Conservation (phyloP, 2,329 filamentous ascomycete genomes). For the Fusarium musae region DNA sequence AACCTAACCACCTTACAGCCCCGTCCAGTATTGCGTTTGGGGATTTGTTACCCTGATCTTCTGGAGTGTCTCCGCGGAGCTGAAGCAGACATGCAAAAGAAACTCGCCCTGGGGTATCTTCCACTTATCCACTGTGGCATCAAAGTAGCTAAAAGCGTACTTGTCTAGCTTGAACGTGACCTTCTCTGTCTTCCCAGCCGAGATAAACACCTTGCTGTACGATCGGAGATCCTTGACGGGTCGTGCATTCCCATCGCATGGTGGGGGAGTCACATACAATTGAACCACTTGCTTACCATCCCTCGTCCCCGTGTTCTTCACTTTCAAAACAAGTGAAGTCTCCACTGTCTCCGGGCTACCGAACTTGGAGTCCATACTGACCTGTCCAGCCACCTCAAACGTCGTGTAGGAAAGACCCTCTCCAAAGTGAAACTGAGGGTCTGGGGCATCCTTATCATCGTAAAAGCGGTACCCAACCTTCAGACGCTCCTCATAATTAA, state of each 20-base stretch:
- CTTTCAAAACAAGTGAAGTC: neutral
- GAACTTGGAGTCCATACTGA: accelerated
- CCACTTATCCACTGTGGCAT: neutral
- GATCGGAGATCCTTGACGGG: neutral
- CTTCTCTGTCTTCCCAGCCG: accelerated
- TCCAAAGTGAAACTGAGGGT: conserved; percentile 3
- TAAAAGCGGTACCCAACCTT: conserved; percentile 8
- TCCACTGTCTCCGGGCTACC: accelerated
- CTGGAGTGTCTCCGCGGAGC: neutral
- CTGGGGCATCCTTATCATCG: neutral
- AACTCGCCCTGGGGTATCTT: neutral
- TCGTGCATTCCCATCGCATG: neutral
- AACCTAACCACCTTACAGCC: neutral
- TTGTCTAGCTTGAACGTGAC: neutral
- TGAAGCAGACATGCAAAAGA: neutral
- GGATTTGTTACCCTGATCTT: neutral
- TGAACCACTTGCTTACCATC: conserved; percentile 1
- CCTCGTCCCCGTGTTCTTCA: neutral
- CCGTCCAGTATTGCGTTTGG: neutral
- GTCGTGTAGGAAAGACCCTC: neutral
- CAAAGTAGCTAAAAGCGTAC: conserved; percentile 13
- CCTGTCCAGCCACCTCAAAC: neutral
- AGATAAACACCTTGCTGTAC: neutral
- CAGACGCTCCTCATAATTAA: neutral
- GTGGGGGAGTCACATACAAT: neutral